These are phyloP conservation scores for Cryptosporidium parvum DNA, from an alignment of 169 alveolate species.

Conservation along the genomic window DNA sequence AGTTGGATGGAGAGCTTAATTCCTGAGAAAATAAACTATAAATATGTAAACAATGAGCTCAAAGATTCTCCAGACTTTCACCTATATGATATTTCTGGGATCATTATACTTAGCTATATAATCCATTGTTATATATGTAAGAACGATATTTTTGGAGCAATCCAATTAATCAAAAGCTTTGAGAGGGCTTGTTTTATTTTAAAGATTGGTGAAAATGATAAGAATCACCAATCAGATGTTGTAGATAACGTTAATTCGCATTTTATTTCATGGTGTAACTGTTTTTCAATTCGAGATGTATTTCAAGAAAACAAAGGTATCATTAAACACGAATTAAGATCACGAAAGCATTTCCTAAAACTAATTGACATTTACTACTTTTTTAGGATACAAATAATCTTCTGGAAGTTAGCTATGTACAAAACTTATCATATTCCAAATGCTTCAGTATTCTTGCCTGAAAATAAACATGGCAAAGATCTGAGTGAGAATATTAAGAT, in stretches of 20 bases:
- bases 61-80: conserved; percentile 4
- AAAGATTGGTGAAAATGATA: neutral
- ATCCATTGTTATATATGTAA: conserved; percentile 65
- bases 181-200: conserved; percentile 44
- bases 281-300: conserved; percentile 23
- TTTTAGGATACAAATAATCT: conserved; percentile 55
- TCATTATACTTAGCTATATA: conserved; percentile 36
- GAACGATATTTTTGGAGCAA: conserved; percentile 39
- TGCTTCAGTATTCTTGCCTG: conserved; percentile 28
- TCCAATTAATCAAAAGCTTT: conserved; percentile 24
- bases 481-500: conserved; percentile 33
- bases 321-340: conserved; percentile 9
- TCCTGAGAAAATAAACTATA: conserved; percentile 3
- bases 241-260: neutral
- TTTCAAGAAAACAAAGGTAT: neutral
- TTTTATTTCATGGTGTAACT: conserved; percentile 44
- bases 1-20: conserved; percentile 1
- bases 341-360: conserved; percentile 9
- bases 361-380: conserved; percentile 45
- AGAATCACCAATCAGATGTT: neutral
- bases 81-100: conserved; percentile 61
- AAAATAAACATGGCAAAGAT: neutral
- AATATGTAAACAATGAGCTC: conserved; percentile 14
- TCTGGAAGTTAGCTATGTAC: conserved; percentile 54
- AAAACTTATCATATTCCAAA: conserved; percentile 40